These are phyloP conservation scores for Leishmania gerbilli DNA, from an alignment of 208 protist species.

Conservation along the genomic window DNA sequence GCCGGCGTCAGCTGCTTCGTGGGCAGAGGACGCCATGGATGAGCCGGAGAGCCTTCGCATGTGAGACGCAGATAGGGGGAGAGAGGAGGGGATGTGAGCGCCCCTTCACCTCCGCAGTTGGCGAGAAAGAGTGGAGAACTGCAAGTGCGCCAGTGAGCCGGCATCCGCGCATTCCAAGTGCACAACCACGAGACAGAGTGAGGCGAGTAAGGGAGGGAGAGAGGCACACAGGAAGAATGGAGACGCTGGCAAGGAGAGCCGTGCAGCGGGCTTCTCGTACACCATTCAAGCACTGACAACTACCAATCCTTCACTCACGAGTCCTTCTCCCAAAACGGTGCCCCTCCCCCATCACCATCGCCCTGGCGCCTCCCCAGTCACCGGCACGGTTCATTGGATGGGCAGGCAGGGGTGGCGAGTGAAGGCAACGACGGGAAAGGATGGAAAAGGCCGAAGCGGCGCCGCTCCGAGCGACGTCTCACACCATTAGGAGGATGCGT, in stretches of 20 bases:
- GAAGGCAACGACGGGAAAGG: neutral
- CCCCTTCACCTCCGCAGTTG: neutral
- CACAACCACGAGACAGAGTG: neutral
- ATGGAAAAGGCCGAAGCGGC: neutral
- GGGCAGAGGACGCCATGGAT: neutral
- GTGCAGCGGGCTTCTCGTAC: neutral
- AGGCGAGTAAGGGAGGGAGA: neutral
- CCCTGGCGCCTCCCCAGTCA: neutral
- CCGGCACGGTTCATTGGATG: neutral
- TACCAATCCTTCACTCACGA: neutral
- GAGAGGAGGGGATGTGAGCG: neutral
- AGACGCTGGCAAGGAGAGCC: neutral
- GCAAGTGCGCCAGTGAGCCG: neutral
- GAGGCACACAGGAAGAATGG: neutral
- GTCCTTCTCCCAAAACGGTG: neutral
- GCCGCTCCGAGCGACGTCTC: neutral
- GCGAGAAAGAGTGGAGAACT: neutral
- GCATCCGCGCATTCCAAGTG: neutral
- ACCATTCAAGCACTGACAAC: neutral
- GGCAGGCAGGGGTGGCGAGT: neutral
- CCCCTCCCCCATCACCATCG: neutral
- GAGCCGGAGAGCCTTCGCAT: neutral
- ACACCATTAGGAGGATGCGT: neutral
- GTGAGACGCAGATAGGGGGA: neutral
- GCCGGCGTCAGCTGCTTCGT: constrained; percentile 4